Conservation (phyloP, 179 eudicot genomes). For the Silene vulgaris region DNA sequence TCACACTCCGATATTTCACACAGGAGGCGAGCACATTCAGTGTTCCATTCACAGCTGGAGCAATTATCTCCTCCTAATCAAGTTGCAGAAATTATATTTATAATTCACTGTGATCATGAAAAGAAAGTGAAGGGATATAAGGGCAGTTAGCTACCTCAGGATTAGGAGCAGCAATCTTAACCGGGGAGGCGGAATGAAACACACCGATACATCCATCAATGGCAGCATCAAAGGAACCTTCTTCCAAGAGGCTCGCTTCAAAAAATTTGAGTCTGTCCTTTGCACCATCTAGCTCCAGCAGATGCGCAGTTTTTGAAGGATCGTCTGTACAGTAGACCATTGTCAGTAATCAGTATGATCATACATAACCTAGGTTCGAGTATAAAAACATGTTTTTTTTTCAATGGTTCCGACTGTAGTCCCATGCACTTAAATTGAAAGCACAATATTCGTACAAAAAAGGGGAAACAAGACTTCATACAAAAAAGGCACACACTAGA, state of each 20-base stretch:
- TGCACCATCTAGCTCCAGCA: slow-evolving; percentile 41
- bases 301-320: slow-evolving; percentile 37
- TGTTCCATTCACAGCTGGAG: slow-evolving; percentile 37
- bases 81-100: background rate
- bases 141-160: slow-evolving; percentile 32
- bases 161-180: slow-evolving; percentile 20
- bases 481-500: too few relatives aligned
- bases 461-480: too few relatives aligned
- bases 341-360: too few relatives aligned
- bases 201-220: slow-evolving; percentile 45
- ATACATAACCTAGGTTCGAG: too few relatives aligned
- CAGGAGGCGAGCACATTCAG: slow-evolving; percentile 35
- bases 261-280: slow-evolving; percentile 41
- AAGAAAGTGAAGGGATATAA: background rate
- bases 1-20: slow-evolving; percentile 21
- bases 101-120: background rate
- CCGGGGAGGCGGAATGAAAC: slow-evolving; percentile 50
- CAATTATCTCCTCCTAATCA: slow-evolving; percentile 29
- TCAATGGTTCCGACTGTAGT: too few relatives aligned
- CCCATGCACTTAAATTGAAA: too few relatives aligned
- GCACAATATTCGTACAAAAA: too few relatives aligned
- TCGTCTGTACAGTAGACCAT: slow-evolving; percentile 28
- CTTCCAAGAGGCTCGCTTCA: slow-evolving; percentile 36
- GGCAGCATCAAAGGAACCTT: slow-evolving; percentile 47
- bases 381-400: too few relatives aligned